These are phyloP conservation scores for Mortierella alpina DNA, from an alignment of 192 early-diverging fungal species.

Conservation along the genomic window DNA sequence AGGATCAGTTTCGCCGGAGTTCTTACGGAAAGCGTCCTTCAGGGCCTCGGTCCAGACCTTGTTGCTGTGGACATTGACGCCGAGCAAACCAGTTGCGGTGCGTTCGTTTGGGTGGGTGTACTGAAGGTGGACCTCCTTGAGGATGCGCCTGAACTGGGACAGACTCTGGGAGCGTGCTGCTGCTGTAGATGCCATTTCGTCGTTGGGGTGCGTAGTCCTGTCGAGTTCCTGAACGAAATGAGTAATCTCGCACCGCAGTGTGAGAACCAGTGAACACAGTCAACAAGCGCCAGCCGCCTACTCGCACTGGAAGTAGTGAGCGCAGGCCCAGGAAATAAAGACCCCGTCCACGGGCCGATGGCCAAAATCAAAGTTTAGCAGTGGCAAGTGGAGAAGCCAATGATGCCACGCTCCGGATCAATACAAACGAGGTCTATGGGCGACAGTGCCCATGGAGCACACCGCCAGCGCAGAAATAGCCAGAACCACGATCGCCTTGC, in stretches of 20 bases:
- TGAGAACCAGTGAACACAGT: not conserved
- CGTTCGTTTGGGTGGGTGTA: conserved; percentile 47
- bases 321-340: too few species aligned
- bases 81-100: conserved; percentile 34
- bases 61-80: conserved; percentile 45
- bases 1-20: conserved; percentile 41
- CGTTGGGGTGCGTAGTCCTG: not conserved
- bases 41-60: conserved; percentile 47
- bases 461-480: not conserved
- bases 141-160: conserved; percentile 47
- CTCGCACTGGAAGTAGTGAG: too few species aligned
- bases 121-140: conserved; percentile 45
- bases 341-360: too few species aligned
- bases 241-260: not conserved
- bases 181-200: conserved; percentile 19
- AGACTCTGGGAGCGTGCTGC: conserved; percentile 31
- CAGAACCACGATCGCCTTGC: not conserved
- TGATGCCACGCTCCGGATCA: conserved; percentile 19
- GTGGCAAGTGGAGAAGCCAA: not conserved
- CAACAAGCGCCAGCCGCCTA: too few species aligned
- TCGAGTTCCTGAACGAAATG: not conserved
- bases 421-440: not conserved
- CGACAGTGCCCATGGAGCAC: not conserved
- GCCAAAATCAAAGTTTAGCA: not conserved
- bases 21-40: conserved; percentile 41